phyloP scores from a whole-genome alignment of 306 rosid genomes.

The Nissolia schottii region DNA sequence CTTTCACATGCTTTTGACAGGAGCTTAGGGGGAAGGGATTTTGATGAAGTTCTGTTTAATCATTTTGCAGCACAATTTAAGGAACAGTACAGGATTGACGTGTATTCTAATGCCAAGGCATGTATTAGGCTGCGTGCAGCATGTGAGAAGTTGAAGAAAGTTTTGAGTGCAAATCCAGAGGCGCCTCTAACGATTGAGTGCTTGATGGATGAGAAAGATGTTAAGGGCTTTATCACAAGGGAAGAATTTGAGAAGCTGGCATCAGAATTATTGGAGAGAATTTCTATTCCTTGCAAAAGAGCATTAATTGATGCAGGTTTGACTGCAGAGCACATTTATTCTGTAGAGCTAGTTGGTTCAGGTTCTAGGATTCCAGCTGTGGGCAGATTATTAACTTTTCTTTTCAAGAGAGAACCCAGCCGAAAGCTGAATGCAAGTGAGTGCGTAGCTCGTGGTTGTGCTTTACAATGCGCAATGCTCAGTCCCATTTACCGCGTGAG shows the following conservation, averaged over 20 bases:
- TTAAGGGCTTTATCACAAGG: conserved; percentile 80
- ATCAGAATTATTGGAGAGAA: conserved; percentile 60
- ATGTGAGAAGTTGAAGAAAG: conserved; percentile 93
- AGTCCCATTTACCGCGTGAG: conserved; percentile 78
- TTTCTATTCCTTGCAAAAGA: conserved; percentile 60
- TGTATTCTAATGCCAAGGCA: conserved; percentile 74
- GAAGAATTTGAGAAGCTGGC: conserved; percentile 89
- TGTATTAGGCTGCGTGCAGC: conserved; percentile 71
- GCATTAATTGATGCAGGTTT: conserved; percentile 70
- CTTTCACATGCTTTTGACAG: conserved; percentile 77
- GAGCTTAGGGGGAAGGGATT: conserved; percentile 87
- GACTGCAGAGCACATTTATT: conserved; percentile 54
- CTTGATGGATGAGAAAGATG: conserved; percentile 98
- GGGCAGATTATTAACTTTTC: conserved; percentile 49
- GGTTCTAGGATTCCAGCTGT: conserved; percentile 94
- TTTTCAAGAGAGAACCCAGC: conserved; percentile 76
- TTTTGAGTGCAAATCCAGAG: conserved; percentile 91
- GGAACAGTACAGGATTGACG: conserved; percentile 68
- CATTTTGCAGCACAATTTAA: conserved; percentile 76
- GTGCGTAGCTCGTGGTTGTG: conserved; percentile 98
- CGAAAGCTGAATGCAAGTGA: conserved; percentile 92
- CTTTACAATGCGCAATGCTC: conserved; percentile 98
- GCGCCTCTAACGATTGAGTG: conserved; percentile 96
- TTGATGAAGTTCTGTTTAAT: conserved; percentile 79
- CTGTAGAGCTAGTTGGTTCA: conserved; percentile 94